Base-by-base conservation (phyloP, 2,329 filamentous ascomycete species). In the Gnomoniopsis sp. region DNA sequence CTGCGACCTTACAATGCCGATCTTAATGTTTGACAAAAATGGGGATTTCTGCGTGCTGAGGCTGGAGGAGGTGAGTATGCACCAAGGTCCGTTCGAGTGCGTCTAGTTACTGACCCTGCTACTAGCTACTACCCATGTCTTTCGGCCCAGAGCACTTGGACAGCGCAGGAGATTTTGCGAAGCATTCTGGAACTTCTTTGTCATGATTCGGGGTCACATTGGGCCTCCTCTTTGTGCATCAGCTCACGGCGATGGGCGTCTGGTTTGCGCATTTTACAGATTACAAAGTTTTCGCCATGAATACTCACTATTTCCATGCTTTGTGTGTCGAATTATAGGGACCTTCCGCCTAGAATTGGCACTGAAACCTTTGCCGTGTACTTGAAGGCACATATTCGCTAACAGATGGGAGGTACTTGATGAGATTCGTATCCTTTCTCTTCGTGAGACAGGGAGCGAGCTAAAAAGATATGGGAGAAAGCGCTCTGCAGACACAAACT, bases 21-120 rank as follows among this genome's bases (percentile, higher is more conserved):
- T 99, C 58, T 86, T 96, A 71, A 96, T 98, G 93, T 96, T 96
- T 74, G 92, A 96, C 72, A 88, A 87, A 71, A 83, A 92, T 63
- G 88, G 87, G 2, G 83, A 88, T 61, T 92, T 82, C 66, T 78
- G 85, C n/a, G 84, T 90, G 23, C 79, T 86, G 75, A 88, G 80
- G 23, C 76, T 96, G 58, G 85, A 86, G 64, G 80, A 91, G 76
- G 85, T 87, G 69, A 67, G 78, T 67, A 15, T 36, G 34, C 33
- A 23, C 62, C 8, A 6, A 26, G 48, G 6, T 19, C 21, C 17
- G 34, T 53, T 23, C 17, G 14, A 15, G 7, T 10, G 49, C 3
- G 12, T 26, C 50, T 49, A 38, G 30, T 44, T n/a, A 30, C 56
- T 58, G 21, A 57, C 65, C 53, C 4, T 58, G 33, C 38, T 34